Conservation (phyloP, 2,329 filamentous ascomycete species). For the Elsinoe ampelina region DNA sequence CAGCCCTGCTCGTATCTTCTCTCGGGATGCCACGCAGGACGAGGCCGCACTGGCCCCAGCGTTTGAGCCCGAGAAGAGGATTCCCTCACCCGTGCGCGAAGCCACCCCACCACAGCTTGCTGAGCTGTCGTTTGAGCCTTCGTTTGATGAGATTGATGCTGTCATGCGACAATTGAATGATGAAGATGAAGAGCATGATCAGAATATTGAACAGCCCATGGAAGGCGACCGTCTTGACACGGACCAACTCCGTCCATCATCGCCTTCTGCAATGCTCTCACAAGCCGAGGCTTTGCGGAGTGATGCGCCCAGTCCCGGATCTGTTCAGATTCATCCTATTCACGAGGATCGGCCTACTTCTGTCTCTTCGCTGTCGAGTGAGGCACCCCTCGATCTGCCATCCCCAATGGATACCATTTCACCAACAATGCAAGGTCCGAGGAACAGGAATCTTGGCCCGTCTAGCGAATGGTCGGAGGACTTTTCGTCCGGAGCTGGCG, state of each 20-base stretch:
- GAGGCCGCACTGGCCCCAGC: constrained; percentile 4
- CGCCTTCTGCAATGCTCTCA: neutral
- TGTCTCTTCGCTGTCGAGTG: constrained; percentile 12
- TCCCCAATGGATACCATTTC: constrained; percentile 7
- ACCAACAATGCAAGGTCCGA: constrained; percentile 48
- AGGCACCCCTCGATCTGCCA: constrained; percentile 13
- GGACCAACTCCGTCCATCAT: neutral
- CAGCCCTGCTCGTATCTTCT: constrained; percentile 16
- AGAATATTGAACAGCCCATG: constrained; percentile 22
- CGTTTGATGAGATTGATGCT: constrained; percentile 81
- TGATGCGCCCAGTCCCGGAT: constrained; percentile 65
- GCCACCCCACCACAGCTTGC: constrained; percentile 25
- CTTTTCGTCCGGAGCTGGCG: constrained; percentile 69
- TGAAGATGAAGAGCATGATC: constrained; percentile 52
- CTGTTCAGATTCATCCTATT: constrained; percentile 24
- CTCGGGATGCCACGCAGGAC: constrained; percentile 9
- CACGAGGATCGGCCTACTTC: constrained; percentile 3
- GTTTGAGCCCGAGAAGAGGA: constrained; percentile 25
- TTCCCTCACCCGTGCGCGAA: constrained; percentile 28
- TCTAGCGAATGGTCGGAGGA: constrained; percentile 83
- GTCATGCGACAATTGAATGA: constrained; percentile 81
- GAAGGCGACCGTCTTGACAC: constrained; percentile 22
- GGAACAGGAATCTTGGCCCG: constrained; percentile 54
- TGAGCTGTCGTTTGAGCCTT: constrained; percentile 49
- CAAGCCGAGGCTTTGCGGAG: constrained; percentile 31